Conservation (phyloP, 192 early-diverging fungal genomes). For the Coemansia sp. region DNA sequence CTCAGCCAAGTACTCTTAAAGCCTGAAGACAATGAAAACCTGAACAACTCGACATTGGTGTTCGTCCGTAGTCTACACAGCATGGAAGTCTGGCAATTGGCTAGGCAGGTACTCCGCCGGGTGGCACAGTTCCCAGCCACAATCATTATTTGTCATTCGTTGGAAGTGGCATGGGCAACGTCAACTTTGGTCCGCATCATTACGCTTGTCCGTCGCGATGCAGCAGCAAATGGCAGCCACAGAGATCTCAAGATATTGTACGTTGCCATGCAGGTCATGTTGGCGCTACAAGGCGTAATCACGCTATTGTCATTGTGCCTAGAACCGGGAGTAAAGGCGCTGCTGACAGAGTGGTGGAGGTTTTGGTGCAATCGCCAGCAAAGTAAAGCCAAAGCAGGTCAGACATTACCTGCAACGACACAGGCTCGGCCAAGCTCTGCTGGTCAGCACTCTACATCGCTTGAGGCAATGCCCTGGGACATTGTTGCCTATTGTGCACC, state of each 20-base stretch:
- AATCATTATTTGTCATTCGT: conserved; percentile 25
- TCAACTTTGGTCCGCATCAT: conserved; percentile 22
- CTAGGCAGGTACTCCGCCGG: conserved; percentile 30
- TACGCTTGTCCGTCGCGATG: conserved; percentile 12
- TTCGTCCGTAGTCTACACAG: conserved; percentile 13
- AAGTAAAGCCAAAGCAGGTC: not conserved
- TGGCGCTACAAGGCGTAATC: conserved; percentile 26
- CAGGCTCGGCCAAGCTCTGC: not conserved
- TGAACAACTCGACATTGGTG: conserved; percentile 7
- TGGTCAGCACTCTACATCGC: not conserved
- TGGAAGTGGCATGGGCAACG: conserved; percentile 35
- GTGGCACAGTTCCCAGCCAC: conserved; percentile 41
- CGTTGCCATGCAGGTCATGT: conserved; percentile 31
- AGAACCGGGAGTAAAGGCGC: conserved; percentile 18
- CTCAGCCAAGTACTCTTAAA: not conserved
- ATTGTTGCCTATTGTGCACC: not conserved
- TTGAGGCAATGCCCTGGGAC: conserved; percentile 25
- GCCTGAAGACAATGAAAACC: not conserved
- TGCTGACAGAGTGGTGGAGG: conserved; percentile 9
- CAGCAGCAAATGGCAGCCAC: not conserved
- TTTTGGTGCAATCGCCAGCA: not conserved
- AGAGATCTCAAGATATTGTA: conserved; percentile 25
- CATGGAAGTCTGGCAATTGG: conserved; percentile 19
- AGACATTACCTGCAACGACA: not conserved
- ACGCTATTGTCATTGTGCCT: conserved; percentile 28